phyloP scores from a whole-genome alignment of 495 filamentous ascomycete species.

The Letharia lupina region DNA sequence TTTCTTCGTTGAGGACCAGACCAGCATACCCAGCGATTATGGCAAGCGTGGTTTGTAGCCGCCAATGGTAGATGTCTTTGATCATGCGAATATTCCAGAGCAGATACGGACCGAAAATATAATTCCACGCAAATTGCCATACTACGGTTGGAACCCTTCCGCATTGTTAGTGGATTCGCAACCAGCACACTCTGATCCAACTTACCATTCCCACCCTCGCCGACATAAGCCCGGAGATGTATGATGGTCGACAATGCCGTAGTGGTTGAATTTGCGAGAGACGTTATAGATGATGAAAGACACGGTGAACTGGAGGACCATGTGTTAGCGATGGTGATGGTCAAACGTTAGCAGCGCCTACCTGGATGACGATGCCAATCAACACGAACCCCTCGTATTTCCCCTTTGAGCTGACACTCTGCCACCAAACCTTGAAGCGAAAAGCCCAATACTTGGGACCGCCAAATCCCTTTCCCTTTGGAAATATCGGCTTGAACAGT shows the following conservation, averaged over 20 bases:
- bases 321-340: slow-evolving; percentile 10
- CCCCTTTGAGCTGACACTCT: slow-evolving; percentile 18
- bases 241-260: slow-evolving; percentile 46
- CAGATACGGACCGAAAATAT: slow-evolving; percentile 43
- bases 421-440: slow-evolving; percentile 19
- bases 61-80: slow-evolving; percentile 57
- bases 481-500: slow-evolving; percentile 10
- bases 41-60: slow-evolving; percentile 52
- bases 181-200: slow-evolving; percentile 12
- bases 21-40: slow-evolving; percentile 43
- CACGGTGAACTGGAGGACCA: slow-evolving; percentile 40
- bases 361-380: slow-evolving; percentile 32
- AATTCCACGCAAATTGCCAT: slow-evolving; percentile 56
- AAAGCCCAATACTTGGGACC: slow-evolving; percentile 21
- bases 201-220: slow-evolving; percentile 58
- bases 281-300: slow-evolving; percentile 54
- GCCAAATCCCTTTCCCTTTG: slow-evolving; percentile 6
- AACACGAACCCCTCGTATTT: slow-evolving; percentile 30
- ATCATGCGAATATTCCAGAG: slow-evolving; percentile 43
- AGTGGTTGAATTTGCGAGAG: slow-evolving; percentile 57
- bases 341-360: slow-evolving; percentile 2
- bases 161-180: slow-evolving; percentile 17
- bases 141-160: slow-evolving; percentile 46
- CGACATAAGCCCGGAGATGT: slow-evolving; percentile 36
- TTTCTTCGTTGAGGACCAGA: neutral